Evolutionary conservation across 768 basidiomycete genomes (phyloP), one percentile per base, ranked within the genome.

Genomic region (Crassisporium funariophilum): DNA sequence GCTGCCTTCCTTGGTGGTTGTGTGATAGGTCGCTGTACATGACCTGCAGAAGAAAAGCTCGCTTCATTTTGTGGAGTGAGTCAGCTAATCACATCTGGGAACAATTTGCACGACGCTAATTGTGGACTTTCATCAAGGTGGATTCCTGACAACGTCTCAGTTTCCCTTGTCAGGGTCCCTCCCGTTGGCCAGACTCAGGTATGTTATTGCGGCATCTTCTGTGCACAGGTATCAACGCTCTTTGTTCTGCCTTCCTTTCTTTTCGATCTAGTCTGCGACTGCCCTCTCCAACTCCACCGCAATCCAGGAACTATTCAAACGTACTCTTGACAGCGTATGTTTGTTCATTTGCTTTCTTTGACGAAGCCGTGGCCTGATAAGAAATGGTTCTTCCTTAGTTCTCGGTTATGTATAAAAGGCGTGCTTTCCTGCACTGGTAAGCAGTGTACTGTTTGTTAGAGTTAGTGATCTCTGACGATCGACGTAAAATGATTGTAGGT

Each of bases 111-210:
- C n/a, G n/a, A n/a, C n/a, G n/a, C n/a, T n/a, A n/a, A n/a, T 35
- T 35, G 44, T 34, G 3, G 41, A 45, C 42, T 7, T 5, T 15
- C 43, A 9, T 6, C 12, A 29, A 89, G 86, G 56, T 91, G 91
- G 91, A 91, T 93, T 54, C 91, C 91, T 5, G 91, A 92, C 65
- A 92, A 93, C 52, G 85, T 93, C 7, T 92, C 90, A 0, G 83
- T 91, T 13, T 87, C 89, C 0, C 67, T 92, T 39, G 89, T 90
- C 50, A 84, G 85, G 2, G 86, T 91, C 1, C 89, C 91, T 4
- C 91, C 91, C 20, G 84, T 90, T 9, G 91, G 89, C 21, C 83
- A 90, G 56, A 75, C 76, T 46, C 79, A 83, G 70, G 85, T 83
- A 57, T 44, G 75, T 67, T 22, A 22, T 21, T 44, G 2, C 50